A percentile compares a stretch with the other conserved stretches of the same genome.
phyloP scores from a whole-genome alignment of 371 early-diverging fungal species.

The Rhizomucor pusillus region DNA sequence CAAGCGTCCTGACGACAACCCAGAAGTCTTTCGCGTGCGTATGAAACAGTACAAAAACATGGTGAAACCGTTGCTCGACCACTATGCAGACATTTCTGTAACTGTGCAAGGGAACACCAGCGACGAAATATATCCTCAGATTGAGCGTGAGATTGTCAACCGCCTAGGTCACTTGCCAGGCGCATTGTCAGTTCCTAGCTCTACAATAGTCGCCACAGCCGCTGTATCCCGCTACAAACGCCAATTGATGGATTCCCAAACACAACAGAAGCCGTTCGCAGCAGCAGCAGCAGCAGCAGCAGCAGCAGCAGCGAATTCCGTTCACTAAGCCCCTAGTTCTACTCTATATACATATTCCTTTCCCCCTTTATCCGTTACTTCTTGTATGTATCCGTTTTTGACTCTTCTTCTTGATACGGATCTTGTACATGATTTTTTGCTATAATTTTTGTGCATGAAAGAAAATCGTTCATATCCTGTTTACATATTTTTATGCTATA shows the following conservation, averaged over 20 bases:
- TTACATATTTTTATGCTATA: too few species aligned
- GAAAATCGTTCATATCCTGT: too few species aligned
- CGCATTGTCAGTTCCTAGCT: constrained; percentile 4
- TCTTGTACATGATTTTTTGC: too few species aligned
- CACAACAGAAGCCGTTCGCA: constrained; percentile 1
- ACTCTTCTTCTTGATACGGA: too few species aligned
- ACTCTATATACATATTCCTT: too few species aligned
- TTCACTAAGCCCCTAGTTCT: not conserved
- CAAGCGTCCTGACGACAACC: constrained; percentile 91
- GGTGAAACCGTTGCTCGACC: constrained; percentile 80
- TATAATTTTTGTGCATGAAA: too few species aligned
- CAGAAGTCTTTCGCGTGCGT: constrained; percentile 78
- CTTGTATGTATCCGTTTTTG: too few species aligned
- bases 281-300: constrained; percentile 2
- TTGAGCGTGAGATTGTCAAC: constrained; percentile 55
- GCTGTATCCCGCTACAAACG: constrained; percentile 12
- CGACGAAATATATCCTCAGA: constrained; percentile 88
- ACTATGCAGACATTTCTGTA: constrained; percentile 70
- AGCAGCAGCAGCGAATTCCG: not conserved
- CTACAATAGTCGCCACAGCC: constrained; percentile 4
- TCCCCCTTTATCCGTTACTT: too few species aligned
- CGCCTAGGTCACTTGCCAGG: constrained; percentile 39
- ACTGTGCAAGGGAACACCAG: constrained; percentile 76
- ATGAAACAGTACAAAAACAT: constrained; percentile 73
- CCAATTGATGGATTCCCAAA: not conserved